Evolutionary conservation across 495 filamentous ascomycete genomes (phyloP), one percentile per base, ranked within the genome.

Genomic region (Penicillium desertorum): DNA sequence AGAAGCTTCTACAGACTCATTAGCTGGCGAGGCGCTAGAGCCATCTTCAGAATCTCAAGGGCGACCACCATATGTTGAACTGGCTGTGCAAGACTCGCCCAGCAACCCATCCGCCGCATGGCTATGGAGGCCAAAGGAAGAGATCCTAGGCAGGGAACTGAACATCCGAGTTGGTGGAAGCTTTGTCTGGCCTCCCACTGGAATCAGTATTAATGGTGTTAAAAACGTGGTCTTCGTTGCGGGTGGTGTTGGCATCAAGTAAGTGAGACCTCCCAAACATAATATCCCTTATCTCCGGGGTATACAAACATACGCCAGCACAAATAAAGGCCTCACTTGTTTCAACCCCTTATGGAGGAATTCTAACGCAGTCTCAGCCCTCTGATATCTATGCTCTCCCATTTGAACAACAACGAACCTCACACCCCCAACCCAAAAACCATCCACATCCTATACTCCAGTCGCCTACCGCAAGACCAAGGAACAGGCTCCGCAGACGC

Each of bases 171-270:
- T 92, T 3, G 91, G 91, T 3, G 91, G 91, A 0, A 84, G 82
- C 60, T 96, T 96, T 62, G 78, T 86, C 8, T 96, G 84, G 82
- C 91, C 91, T 5, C 83, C 87, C 0, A 71, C 75, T 1, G 69
- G 71, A 0, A 56, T 83, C 10, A 62, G 80, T 34, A 30, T 64
- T 0, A 54, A 54, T 0, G 54, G 58, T 4, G 66, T 90, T 10
- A 73, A 76, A 12, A 84, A 81, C 51, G 77, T 86, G 2, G 80
- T 93, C 1, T 84, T 96, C 39, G 76, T 95, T 45, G 91, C 91
- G 2, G 90, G 90, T 5, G 91, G 91, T 1, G 86, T 96, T 23
- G 91, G 91, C 2, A 86, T 96, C 43, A 96, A 96, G 76, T 78
- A 62, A 49, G 72, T 66, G 19, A 42, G 12, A 53, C 4, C 17